Evolutionary conservation across 352 stramenopile genomes (phyloP).

Genomic region (Phytophthora aleatoria): DNA sequence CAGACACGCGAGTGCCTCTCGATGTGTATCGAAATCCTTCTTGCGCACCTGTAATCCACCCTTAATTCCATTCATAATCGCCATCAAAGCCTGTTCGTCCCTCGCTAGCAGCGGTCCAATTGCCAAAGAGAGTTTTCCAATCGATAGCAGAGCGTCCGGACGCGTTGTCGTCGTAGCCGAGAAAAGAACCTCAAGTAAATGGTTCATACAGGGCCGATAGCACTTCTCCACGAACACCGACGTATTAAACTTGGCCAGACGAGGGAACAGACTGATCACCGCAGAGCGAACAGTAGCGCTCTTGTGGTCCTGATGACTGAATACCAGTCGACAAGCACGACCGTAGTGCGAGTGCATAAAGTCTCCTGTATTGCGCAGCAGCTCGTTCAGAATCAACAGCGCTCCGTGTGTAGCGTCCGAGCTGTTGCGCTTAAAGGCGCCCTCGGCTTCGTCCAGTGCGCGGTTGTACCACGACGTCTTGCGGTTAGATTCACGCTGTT

Average conservation of each 20-base stretch:
- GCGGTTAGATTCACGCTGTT: constrained; percentile 88
- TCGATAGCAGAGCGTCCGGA: constrained; percentile 80
- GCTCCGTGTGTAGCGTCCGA: constrained; percentile 83
- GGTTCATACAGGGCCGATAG: constrained; percentile 83
- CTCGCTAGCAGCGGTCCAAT: constrained; percentile 78
- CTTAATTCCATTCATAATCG: constrained; percentile 89
- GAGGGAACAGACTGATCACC: constrained; percentile 87
- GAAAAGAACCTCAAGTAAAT: constrained; percentile 84
- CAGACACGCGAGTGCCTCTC: constrained; percentile 81
- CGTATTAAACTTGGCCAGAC: constrained; percentile 89
- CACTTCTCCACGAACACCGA: constrained; percentile 86
- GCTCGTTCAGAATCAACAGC: constrained; percentile 85
- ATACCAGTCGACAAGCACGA: constrained; percentile 75
- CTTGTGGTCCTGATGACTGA: constrained; percentile 82
- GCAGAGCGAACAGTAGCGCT: constrained; percentile 74
- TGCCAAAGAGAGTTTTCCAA: constrained; percentile 83
- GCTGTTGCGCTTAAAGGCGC: constrained; percentile 72
- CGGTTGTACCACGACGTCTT: constrained; percentile 85
- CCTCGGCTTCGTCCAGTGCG: constrained; percentile 78
- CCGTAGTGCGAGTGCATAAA: constrained; percentile 89
- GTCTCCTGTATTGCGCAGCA: constrained; percentile 87
- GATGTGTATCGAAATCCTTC: constrained; percentile 85
- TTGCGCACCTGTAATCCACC: constrained; percentile 83
- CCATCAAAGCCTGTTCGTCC: constrained; percentile 78
- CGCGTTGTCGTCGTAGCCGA: constrained; percentile 79